Conservation (phyloP, 2,329 filamentous ascomycete species). For the Rutstroemia sp. region DNA sequence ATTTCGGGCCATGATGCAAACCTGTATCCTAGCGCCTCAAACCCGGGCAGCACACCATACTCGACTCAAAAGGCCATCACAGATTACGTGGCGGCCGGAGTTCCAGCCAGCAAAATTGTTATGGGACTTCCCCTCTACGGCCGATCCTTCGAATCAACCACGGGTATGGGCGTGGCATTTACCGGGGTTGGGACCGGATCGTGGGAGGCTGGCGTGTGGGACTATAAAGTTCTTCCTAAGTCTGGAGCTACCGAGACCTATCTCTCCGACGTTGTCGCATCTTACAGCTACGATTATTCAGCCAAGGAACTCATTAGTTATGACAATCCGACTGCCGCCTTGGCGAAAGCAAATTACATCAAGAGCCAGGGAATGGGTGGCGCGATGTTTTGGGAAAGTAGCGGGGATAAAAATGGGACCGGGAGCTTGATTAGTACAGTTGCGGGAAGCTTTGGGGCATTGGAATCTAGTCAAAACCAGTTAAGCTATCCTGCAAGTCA, state of each 20-base stretch:
- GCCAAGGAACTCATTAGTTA: constrained; percentile 63
- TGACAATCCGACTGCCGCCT: constrained; percentile 54
- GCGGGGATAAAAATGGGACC: constrained; percentile 52
- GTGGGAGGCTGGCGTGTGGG: constrained; percentile 71
- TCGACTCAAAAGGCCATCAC: constrained; percentile 57
- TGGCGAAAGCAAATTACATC: constrained; percentile 59
- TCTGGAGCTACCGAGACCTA: constrained; percentile 49
- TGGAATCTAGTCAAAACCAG: constrained; percentile 42
- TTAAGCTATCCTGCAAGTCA: constrained; percentile 45
- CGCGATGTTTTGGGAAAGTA: constrained; percentile 82
- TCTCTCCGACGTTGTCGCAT: constrained; percentile 52
- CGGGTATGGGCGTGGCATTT: constrained; percentile 59
- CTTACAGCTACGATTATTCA: constrained; percentile 60
- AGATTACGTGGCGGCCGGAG: constrained; percentile 56
- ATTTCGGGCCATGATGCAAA: constrained; percentile 65
- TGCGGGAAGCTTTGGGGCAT: constrained; percentile 33
- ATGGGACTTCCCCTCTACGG: constrained; percentile 79
- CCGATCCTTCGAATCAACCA: constrained; percentile 57
- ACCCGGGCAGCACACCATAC: constrained; percentile 58
- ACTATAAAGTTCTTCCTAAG: constrained; percentile 70
- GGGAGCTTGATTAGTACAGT: constrained; percentile 52
- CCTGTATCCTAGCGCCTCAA: constrained; percentile 47
- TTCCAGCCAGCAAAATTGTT: constrained; percentile 60
- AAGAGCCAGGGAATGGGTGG: constrained; percentile 57
- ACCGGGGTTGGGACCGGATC: constrained; percentile 57